Conservation (phyloP, 441 rosid species). For the Kokia cookei region DNA sequence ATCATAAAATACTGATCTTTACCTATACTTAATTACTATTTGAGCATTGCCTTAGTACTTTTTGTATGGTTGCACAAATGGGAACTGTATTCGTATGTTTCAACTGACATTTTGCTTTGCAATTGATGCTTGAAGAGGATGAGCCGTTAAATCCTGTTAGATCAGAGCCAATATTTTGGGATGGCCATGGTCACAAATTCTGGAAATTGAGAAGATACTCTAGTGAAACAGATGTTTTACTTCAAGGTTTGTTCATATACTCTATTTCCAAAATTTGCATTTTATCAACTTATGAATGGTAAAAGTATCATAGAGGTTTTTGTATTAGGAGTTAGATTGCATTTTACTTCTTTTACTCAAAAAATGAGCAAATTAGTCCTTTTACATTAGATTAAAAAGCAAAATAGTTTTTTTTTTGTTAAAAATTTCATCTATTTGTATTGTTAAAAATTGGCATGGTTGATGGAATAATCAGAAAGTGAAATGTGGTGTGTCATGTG, state of each 20-base stretch:
- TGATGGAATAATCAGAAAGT: too few relatives aligned
- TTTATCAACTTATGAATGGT: neutral
- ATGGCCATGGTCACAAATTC: constrained; percentile 6
- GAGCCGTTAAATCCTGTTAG: constrained; percentile 15
- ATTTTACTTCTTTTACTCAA: too few relatives aligned
- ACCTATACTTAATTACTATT: neutral
- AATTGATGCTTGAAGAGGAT: neutral
- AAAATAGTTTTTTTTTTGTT: too few relatives aligned
- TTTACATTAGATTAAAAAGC: too few relatives aligned
- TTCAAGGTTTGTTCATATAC: constrained; percentile 12
- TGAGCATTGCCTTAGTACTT: neutral
- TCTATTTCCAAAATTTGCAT: neutral
- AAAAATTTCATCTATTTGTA: too few relatives aligned
- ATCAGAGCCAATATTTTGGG: constrained; percentile 11
- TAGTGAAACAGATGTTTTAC: constrained; percentile 13
- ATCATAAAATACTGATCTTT: neutral
- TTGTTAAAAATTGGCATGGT: too few relatives aligned
- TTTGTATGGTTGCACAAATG: neutral
- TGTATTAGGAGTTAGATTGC: too few relatives aligned
- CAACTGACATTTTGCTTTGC: neutral
- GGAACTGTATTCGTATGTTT: neutral
- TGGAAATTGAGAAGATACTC: constrained; percentile 16
- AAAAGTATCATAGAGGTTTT: too few relatives aligned
- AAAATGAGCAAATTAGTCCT: too few relatives aligned
- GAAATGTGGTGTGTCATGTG: too few relatives aligned